These are phyloP conservation scores for Ganoderma sinense DNA, from an alignment of 1,284 basidiomycete genomes.

Conservation along the genomic window DNA sequence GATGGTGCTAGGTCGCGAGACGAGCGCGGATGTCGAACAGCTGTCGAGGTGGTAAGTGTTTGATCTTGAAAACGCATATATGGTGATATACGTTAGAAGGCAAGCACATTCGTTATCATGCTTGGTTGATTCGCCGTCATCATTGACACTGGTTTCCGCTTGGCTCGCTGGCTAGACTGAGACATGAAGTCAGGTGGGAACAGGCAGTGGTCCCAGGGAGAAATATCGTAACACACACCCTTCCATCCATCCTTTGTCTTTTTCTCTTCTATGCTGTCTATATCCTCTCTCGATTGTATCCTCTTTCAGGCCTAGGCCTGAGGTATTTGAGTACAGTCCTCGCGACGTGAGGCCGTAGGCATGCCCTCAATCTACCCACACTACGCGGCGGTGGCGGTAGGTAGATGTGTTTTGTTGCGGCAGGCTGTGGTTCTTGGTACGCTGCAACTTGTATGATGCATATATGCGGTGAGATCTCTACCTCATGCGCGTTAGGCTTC, in stretches of 20 bases:
- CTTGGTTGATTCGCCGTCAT: not conserved
- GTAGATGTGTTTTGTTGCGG: not conserved
- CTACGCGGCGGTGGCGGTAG: not conserved
- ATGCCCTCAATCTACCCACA: not conserved
- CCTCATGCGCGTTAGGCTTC: too few species aligned
- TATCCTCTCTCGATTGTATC: slow-evolving; percentile 16
- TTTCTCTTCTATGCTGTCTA: not conserved
- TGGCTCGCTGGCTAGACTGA: not conserved
- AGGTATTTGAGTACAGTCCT: slow-evolving; percentile 24
- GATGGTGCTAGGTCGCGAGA: slow-evolving; percentile 41
- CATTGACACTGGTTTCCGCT: not conserved
- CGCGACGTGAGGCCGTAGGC: slow-evolving; percentile 10
- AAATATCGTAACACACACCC: not conserved
- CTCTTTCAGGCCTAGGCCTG: slow-evolving; percentile 26
- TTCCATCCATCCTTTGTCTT: not conserved
- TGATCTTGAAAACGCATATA: not conserved
- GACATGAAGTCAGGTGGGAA: not conserved
- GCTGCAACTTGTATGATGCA: not conserved
- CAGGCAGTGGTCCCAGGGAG: not conserved
- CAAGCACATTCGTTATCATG: not conserved
- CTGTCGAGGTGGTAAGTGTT: slow-evolving; percentile 38
- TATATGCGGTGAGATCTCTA: not conserved
- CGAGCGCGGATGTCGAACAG: slow-evolving; percentile 41
- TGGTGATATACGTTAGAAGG: not conserved
- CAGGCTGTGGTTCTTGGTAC: not conserved